Evolutionary conservation across 768 basidiomycete genomes (phyloP).

Genomic region (Fistulinella prunicolor): DNA sequence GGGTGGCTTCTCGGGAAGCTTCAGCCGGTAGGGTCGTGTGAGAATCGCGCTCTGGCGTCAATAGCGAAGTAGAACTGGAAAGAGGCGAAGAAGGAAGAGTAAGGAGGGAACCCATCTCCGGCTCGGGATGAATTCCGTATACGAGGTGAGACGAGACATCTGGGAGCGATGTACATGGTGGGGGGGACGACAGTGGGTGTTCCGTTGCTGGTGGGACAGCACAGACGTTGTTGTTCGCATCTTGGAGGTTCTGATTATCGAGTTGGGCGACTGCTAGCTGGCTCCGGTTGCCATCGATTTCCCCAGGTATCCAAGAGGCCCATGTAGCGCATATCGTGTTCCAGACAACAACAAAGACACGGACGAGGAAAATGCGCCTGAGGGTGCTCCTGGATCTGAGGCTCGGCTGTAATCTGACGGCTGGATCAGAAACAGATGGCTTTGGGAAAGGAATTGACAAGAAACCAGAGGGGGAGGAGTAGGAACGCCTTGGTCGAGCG

Average conservation of each 20-base stretch:
- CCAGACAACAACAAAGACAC: slow-evolving; percentile 68
- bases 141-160: slow-evolving; percentile 13
- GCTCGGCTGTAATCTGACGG: slow-evolving; percentile 37
- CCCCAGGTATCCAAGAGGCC: slow-evolving; percentile 39
- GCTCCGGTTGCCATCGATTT: slow-evolving; percentile 18
- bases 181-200: slow-evolving; percentile 17
- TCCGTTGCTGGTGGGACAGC: slow-evolving; percentile 20
- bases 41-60: slow-evolving; percentile 10
- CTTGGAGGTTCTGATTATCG: slow-evolving; percentile 5
- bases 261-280: slow-evolving; percentile 4
- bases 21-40: slow-evolving; percentile 18
- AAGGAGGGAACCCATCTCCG: slow-evolving; percentile 20
- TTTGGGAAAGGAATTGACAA: slow-evolving; percentile 36
- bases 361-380: slow-evolving; percentile 67
- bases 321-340: slow-evolving; percentile 62
- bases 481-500: slow-evolving; percentile 51
- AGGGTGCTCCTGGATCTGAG: slow-evolving; percentile 41
- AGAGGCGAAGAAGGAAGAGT: slow-evolving; percentile 25
- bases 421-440: slow-evolving; percentile 30
- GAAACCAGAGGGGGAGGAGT: slow-evolving; percentile 59
- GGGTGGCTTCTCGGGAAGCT: slow-evolving; percentile 46
- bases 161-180: slow-evolving; percentile 24
- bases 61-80: slow-evolving; percentile 8
- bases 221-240: slow-evolving; percentile 14
- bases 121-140: slow-evolving; percentile 7